Conservation (phyloP, 2,329 filamentous ascomycete species). For the Xylariaceae sp. region DNA sequence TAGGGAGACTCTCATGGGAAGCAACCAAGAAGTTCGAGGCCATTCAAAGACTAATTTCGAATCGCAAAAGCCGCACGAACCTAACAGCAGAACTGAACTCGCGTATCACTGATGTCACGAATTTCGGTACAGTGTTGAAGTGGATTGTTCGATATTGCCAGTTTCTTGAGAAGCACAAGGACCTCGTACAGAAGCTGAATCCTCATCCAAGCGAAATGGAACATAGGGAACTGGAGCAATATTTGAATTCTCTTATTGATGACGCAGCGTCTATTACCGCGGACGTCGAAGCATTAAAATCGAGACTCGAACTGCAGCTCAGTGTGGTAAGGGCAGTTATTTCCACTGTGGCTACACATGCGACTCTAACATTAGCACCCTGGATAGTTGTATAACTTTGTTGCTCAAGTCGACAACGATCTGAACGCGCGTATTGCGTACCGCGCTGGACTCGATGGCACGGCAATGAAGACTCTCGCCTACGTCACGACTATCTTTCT, state of each 20-base stretch:
- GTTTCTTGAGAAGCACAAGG: background rate
- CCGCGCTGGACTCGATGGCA: background rate
- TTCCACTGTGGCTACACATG: background rate
- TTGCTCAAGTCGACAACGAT: constrained; percentile 1
- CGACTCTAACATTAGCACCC: background rate
- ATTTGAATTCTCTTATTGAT: background rate
- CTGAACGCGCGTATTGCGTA: background rate
- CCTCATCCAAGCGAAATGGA: background rate
- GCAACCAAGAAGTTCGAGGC: background rate
- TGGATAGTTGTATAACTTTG: background rate
- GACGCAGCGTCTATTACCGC: background rate
- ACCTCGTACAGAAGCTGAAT: background rate
- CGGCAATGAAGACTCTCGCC: background rate
- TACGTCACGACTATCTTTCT: background rate
- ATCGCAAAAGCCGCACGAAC: background rate
- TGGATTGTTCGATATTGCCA: background rate
- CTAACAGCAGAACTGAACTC: background rate
- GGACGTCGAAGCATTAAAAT: background rate
- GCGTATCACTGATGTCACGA: background rate
- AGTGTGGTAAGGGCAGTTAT: background rate
- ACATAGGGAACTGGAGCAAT: background rate
- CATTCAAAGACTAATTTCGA: background rate
- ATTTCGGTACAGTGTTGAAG: background rate
- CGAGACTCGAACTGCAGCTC: background rate
- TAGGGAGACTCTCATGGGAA: background rate